Base-by-base conservation (phyloP, 345 rosid genomes). In the Hirschfeldia incana region DNA sequence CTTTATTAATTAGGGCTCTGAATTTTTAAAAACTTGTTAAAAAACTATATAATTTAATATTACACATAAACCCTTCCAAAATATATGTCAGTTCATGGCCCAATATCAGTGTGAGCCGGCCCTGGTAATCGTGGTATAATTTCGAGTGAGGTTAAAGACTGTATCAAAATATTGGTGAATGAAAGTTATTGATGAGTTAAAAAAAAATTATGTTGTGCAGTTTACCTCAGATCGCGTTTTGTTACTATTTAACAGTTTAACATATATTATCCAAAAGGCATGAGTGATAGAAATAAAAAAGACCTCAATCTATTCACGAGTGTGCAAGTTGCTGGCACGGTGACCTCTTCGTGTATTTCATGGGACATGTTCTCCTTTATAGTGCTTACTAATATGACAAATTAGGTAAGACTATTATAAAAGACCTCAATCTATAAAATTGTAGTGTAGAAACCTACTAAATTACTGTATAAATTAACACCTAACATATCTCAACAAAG, bases 341-440 rank as follows among this genome's bases (percentile, higher is more conserved):
- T 73, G 39, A 67, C 15, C 82, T 79, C 70, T 67, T 67, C 70
- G 36, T 58, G 8, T 72, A 33, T 8, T 44, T 72, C 73, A 78
- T 72, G 63, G 26, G 81, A 26, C 81, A 65, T 51, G 65, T 72
- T 72, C 37, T 42, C 15, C 26, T 16, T 36, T 37, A 7, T 3
- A 62, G 30, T 76, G 75, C 58, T 70, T 70, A 77, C 8, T 70
- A 77, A 34, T 34, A 37, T 65, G 60, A 65, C 67, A 70, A 63
- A 70, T 29, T 3, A 44, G 34, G 71, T 13, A 46, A 1, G 15
- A 67, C 7, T 67, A 53, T 16, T 53, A 13, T 13, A 6, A 67
- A 34, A 27, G 0, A 53, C 7, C 26, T n/a, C 2, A 3, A 15
- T 32, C 27, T 15, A 8, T 4, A 53, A 34, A 53, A 53, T 2